phyloP scores from a whole-genome alignment of 306 rosid species.

The Lupinus albus region DNA sequence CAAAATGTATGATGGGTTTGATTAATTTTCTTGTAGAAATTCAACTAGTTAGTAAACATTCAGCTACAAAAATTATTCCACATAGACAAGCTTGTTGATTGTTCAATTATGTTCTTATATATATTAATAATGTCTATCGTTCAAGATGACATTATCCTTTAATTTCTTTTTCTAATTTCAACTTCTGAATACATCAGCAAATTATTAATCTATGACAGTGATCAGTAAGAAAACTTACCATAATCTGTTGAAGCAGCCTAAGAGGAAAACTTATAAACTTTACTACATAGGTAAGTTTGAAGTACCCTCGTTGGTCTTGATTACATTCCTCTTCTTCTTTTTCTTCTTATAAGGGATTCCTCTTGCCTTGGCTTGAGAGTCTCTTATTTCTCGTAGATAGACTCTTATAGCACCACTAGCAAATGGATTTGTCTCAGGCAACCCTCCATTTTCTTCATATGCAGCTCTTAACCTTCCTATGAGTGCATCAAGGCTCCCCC shows the following conservation, averaged over 20 bases:
- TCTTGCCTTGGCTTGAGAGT: conserved; percentile 81
- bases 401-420: conserved; percentile 76
- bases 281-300: conserved; percentile 53
- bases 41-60: neutral
- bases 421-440: conserved; percentile 81
- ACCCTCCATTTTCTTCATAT: conserved; percentile 91
- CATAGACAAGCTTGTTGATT: neutral
- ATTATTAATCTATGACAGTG: too few relatives aligned
- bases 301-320: conserved; percentile 41
- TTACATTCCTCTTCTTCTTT: conserved; percentile 56
- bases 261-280: conserved; percentile 7
- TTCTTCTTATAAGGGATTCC: conserved; percentile 91
- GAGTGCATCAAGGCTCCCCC: conserved; percentile 90
- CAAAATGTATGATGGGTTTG: neutral
- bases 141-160: neutral
- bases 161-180: neutral
- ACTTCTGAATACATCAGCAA: too few relatives aligned
- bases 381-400: conserved; percentile 73
- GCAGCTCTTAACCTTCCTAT: conserved; percentile 91
- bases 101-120: conserved; percentile 23
- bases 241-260: conserved; percentile 34
- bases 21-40: too few relatives aligned
- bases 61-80: conserved; percentile 20
- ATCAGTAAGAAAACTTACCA: conserved; percentile 41
- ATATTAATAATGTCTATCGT: neutral